These are phyloP conservation scores for Scutellaria barbata DNA, from an alignment of 257 asterid genomes.

Conservation along the genomic window DNA sequence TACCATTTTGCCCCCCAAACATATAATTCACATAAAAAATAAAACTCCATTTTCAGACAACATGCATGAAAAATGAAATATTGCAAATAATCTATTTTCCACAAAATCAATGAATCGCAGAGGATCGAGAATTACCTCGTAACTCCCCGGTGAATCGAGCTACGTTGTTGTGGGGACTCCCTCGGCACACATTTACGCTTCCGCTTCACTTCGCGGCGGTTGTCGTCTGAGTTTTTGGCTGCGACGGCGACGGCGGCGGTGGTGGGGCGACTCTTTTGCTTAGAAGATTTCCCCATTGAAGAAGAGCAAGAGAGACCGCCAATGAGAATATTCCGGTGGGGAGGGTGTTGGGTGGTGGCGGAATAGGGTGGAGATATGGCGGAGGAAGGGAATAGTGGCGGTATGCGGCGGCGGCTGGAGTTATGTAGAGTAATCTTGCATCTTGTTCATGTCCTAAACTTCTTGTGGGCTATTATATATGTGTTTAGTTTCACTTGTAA, in stretches of 20 bases:
- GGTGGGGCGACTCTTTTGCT: conserved; percentile 36
- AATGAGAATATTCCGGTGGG: conserved; percentile 7
- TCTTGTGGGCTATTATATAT: conserved; percentile 32
- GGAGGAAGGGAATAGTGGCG: conserved; percentile 21
- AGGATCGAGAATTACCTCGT: conserved; percentile 57
- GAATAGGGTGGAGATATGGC: conserved; percentile 41
- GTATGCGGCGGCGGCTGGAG: conserved; percentile 51
- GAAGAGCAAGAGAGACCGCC: background rate
- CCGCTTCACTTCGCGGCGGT: conserved; percentile 44
- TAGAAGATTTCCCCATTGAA: conserved; percentile 75
- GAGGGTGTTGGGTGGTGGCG: conserved; percentile 23
- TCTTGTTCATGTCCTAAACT: conserved; percentile 23
- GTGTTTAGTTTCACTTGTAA: conserved; percentile 27
- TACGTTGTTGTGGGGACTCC: conserved; percentile 83
- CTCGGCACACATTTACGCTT: conserved; percentile 72
- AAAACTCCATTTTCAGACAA: background rate
- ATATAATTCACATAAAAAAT: background rate
- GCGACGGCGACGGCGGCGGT: conserved; percentile 23
- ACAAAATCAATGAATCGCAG: background rate
- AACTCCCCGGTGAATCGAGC: conserved; percentile 89
- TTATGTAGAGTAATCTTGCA: conserved; percentile 22
- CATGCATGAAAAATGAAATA: conserved; percentile 2
- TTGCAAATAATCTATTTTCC: background rate
- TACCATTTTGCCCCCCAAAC: conserved; percentile 13
- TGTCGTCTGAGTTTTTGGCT: conserved; percentile 1